Evolutionary conservation across 2,329 filamentous ascomycete species (phyloP), one percentile per base, ranked within the genome.

Genomic region (Epichloe brachyelytri): DNA sequence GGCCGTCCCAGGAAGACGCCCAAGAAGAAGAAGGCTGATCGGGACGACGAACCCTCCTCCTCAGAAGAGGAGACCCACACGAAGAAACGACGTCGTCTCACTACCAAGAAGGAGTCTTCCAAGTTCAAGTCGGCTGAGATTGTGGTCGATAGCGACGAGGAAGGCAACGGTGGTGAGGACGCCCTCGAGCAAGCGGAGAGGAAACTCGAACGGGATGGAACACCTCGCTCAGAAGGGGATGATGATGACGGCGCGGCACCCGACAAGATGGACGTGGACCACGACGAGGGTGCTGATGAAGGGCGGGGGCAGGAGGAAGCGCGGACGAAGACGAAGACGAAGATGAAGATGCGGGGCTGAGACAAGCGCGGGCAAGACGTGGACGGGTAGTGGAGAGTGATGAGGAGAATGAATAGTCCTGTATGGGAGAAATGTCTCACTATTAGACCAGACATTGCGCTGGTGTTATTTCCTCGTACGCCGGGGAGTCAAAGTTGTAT

Each of bases 41-140:
- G 60, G 7, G 64, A 65, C 15, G 68, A 68, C 20, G 74, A 71
- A 5, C 69, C 68, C 0, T 76, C 68, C 0, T 76, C 73, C 22
- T 62, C 62, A 5, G 68, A 69, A 34, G 68, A 68, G 41, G 66
- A 66, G 53, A 72, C 57, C 14, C 68, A 76, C 52, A 76, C 77
- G 20, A 82, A 81, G 63, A 85, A 84, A 66, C 80, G 79, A 61
- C 76, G 79, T 51, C 76, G 71, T 53, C 75, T 77, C 60, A 75
- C 69, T 54, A 75, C 79, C 56, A 71, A 79, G 56, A 71, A 68
- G 54, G 67, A 68, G 50, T 60, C 62, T 30, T 57, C 63, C 65
- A 94, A 95, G 68, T 95, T 80, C 75, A 95, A 95, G 76, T 90
- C 85, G 48, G 82, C 79, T 2, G 89, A 95, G 67, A 80, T 89